Base-by-base conservation (phyloP, 116 monocot genomes). In the Iris pallida region DNA sequence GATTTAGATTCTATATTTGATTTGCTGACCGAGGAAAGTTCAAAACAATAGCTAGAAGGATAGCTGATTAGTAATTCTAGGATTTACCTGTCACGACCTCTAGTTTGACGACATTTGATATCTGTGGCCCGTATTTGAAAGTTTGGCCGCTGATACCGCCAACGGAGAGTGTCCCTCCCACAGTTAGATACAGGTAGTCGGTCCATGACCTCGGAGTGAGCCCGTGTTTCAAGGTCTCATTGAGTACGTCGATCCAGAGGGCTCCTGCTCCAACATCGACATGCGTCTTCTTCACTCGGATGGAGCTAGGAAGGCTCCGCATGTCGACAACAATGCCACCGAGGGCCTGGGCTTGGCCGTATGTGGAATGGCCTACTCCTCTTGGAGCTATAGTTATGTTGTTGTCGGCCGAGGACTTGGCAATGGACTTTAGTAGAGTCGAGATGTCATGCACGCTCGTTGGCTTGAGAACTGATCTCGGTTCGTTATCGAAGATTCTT, bases 161-260 rank as follows among this genome's bases (percentile, higher is more conserved):
- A 53, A 65, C 65, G 2, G 86, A 86, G 8, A 85, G 75, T 45
- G 86, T 86, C 49, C 82, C 86, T 30, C 82, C 86, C 18, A 86
- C 78, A 4, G 79, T 79, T 9, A 86, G 69, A 63, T 86, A 73
- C 63, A 86, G 44, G 61, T 86, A 86, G 43, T 86, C 86, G 3
- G 79, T 82, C 86, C 81, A 86, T 4, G 86, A 86, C 44, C 72
- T 82, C 1, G 86, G 82, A 6, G 72, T 30, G 7, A 76, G 64
- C 8, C 75, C 81, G 45, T 73, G 17, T 56, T 82, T 86, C 72
- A 79, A 11, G 1, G 78, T 76, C 78, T 86, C 82, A 0, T 41
- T 19, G 45, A 86, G 55, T 5, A 86, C 63, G 8, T 86, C 82
- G 4, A 82, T 20, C 86, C 82, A 86, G 0, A 86, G 57, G 16